A percentile compares a stretch with the other conserved stretches of the same genome.
These are phyloP conservation scores for Coemansia sp. DNA, from an alignment of 371 early-diverging fungal genomes.

Conservation along the genomic window DNA sequence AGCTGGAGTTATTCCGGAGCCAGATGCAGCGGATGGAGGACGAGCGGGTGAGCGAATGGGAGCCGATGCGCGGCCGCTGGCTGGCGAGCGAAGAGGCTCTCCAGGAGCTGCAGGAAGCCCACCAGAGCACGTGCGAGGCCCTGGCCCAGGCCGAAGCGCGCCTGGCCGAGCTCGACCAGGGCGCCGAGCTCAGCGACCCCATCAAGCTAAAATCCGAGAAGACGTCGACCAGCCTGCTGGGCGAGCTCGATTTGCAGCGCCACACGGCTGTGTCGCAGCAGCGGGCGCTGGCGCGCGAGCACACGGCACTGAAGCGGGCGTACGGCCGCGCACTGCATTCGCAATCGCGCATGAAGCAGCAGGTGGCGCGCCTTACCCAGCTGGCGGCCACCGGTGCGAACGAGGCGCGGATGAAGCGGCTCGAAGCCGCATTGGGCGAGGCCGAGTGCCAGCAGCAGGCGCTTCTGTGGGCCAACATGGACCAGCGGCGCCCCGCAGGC, in stretches of 20 bases:
- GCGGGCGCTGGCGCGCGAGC: conserved; percentile 33
- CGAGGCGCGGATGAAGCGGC: conserved; percentile 41
- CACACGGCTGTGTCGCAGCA: conserved; percentile 36
- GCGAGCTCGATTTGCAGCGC: conserved; percentile 41
- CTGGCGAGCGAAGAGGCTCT: conserved; percentile 37
- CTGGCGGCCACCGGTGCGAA: conserved; percentile 37
- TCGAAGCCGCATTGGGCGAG: conserved; percentile 46
- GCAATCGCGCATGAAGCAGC: conserved; percentile 46
- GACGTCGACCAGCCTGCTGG: conserved; percentile 42
- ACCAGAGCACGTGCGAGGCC: conserved; percentile 40
- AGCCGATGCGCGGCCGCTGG: conserved; percentile 46
- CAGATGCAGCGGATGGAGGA: conserved; percentile 33
- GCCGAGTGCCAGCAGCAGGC: conserved; percentile 48
- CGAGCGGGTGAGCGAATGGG: conserved; percentile 35
- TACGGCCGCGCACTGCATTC: conserved; percentile 25
- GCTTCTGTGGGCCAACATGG: conserved; percentile 40
- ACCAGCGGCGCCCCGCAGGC: conserved; percentile 19
- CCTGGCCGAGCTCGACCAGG: conserved; percentile 30
- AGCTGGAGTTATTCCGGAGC: conserved; percentile 25
- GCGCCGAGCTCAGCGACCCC: conserved; percentile 10
- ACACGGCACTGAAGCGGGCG: conserved; percentile 31
- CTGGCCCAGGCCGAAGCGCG: conserved; percentile 37
- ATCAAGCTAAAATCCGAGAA: conserved; percentile 15
- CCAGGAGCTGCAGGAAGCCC: conserved; percentile 40
- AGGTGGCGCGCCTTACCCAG: conserved; percentile 43